phyloP scores from a whole-genome alignment of 371 early-diverging fungal genomes.

The Mortierella sp. region DNA sequence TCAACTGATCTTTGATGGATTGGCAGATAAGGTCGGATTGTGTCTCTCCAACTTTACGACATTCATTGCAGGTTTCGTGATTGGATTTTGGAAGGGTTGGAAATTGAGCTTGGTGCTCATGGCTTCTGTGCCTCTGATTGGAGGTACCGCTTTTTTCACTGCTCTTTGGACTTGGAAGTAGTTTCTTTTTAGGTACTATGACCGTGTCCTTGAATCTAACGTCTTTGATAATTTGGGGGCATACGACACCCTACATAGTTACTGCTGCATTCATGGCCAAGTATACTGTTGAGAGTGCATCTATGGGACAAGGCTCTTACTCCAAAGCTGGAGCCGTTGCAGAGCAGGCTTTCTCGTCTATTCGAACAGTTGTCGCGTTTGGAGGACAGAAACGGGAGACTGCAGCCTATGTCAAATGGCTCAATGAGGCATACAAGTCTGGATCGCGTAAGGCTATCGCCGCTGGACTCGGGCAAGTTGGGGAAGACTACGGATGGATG shows the following conservation, averaged over 20 bases:
- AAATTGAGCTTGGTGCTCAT: conserved; percentile 74
- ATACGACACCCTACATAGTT: conserved; percentile 13
- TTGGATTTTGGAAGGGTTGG: conserved; percentile 76
- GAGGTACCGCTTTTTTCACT: no score
- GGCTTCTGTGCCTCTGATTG: conserved; percentile 64
- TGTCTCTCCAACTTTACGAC: conserved; percentile 64
- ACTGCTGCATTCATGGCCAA: conserved; percentile 59
- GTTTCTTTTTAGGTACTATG: no score
- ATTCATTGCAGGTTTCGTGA: conserved; percentile 74
- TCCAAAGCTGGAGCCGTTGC: conserved; percentile 75
- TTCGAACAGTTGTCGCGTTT: conserved; percentile 84
- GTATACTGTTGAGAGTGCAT: conserved; percentile 55
- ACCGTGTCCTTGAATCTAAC: no score
- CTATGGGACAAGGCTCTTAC: conserved; percentile 61
- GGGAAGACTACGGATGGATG: no score
- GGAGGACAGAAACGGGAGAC: conserved; percentile 72
- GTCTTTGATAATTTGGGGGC: no score
- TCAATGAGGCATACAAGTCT: conserved; percentile 55
- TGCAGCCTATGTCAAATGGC: conserved; percentile 59
- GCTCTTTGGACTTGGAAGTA: no score
- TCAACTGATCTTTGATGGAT: conserved; percentile 67
- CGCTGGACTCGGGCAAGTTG: conserved; percentile 58
- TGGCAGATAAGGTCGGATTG: conserved; percentile 73
- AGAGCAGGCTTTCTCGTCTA: conserved; percentile 78
- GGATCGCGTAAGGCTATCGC: conserved; percentile 56